Conservation (phyloP, 805 yeast species). For the Schizosaccharomyces pombe region DNA sequence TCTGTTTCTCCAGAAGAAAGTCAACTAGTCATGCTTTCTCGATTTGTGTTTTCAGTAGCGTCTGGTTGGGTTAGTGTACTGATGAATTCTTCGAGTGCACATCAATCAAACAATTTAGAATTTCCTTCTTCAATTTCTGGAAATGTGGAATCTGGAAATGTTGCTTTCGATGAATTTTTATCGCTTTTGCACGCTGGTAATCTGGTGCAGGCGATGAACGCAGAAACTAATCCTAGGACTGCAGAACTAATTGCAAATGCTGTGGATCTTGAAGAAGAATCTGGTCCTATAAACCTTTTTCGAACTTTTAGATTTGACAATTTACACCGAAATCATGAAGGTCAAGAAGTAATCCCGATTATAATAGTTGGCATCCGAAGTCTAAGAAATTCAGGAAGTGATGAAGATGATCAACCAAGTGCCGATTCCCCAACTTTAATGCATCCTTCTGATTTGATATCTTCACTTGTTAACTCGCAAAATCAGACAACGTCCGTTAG, state of each 20-base stretch:
- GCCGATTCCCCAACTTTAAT: constrained; percentile 5
- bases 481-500: neutral
- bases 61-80: neutral
- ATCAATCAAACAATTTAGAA: neutral
- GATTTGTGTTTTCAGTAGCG: neutral
- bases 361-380: constrained; percentile 28
- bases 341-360: constrained; percentile 20
- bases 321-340: neutral
- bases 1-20: neutral
- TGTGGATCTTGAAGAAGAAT: constrained; percentile 6
- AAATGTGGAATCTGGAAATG: neutral
- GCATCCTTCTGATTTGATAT: constrained; percentile 5
- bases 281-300: constrained; percentile 14
- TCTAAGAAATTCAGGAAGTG: constrained; percentile 8
- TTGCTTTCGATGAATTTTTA: neutral
- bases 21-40: neutral
- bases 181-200: neutral
- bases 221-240: neutral
- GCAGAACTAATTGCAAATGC: neutral
- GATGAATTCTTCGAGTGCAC: neutral
- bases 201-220: neutral
- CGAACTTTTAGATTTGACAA: constrained; percentile 15
- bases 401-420: constrained; percentile 2
- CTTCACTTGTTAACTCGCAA: neutral
- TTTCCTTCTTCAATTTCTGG: neutral